Conservation (phyloP, 768 basidiomycete genomes). For the Hemileccinum rubropunctum region DNA sequence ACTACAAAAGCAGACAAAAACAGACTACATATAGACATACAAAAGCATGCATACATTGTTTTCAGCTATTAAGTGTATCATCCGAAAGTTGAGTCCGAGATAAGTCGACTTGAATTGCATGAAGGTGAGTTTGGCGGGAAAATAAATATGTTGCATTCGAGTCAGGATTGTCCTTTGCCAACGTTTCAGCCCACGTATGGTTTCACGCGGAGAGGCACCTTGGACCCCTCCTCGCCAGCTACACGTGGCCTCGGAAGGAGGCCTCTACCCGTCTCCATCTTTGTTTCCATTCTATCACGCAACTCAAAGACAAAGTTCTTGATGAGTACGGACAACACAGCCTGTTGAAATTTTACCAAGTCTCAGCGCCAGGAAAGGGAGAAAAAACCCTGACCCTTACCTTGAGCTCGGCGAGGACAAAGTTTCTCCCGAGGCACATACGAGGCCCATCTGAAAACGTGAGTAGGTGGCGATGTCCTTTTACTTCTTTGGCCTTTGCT, state of each 20-base stretch:
- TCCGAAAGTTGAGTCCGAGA: no score
- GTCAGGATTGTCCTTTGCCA: not conserved
- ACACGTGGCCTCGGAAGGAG: slow-evolving; percentile 16
- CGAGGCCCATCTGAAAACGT: slow-evolving; percentile 52
- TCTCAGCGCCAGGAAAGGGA: not conserved
- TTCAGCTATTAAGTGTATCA: no score
- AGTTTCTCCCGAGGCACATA: slow-evolving; percentile 48
- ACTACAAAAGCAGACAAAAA: no score
- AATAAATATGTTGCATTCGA: no score
- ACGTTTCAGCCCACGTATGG: slow-evolving; percentile 3
- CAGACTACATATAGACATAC: no score
- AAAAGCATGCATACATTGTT: no score
- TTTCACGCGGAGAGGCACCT: slow-evolving; percentile 26
- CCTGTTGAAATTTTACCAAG: slow-evolving; percentile 24
- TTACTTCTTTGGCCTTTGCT: slow-evolving; percentile 37
- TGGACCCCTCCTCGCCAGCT: slow-evolving; percentile 20
- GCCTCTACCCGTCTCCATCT: slow-evolving; percentile 15
- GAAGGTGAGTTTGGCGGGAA: no score
- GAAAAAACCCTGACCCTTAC: slow-evolving; percentile 2
- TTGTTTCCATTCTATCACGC: slow-evolving; percentile 36
- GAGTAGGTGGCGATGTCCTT: slow-evolving; percentile 49
- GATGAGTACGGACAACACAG: slow-evolving; percentile 41
- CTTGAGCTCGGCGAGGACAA: slow-evolving; percentile 42
- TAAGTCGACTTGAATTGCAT: no score
- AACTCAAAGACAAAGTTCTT: slow-evolving; percentile 36